These are phyloP conservation scores for Arachnopeziza araneosa DNA, from an alignment of 2,329 filamentous ascomycete species.

Conservation along the genomic window DNA sequence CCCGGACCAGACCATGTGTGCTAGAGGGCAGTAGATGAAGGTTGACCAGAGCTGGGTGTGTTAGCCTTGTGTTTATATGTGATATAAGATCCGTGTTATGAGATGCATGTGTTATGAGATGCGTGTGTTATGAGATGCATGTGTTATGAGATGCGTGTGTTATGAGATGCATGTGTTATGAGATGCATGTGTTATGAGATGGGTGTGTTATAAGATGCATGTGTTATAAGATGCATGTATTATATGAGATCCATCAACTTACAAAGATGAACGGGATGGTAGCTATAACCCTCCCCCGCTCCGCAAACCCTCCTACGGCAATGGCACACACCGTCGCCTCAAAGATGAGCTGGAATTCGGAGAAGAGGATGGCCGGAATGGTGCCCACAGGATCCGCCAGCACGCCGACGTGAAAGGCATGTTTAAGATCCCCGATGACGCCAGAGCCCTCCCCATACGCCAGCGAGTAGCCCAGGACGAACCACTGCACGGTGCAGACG, in stretches of 20 bases:
- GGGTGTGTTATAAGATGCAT: no score
- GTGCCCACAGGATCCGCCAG: conserved; percentile 52
- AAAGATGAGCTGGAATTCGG: conserved; percentile 60
- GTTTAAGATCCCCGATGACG: conserved; percentile 56
- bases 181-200: no score
- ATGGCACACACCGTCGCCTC: conserved; percentile 47
- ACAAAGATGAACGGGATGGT: conserved; percentile 63
- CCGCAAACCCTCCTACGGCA: conserved; percentile 50
- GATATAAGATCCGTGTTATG: no score
- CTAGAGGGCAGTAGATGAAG: conserved; percentile 67
- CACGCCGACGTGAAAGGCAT: conserved; percentile 56
- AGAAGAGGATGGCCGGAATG: conserved; percentile 60
- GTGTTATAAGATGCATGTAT: no score
- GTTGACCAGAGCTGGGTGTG: conserved; percentile 49
- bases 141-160: no score
- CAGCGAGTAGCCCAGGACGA: conserved; percentile 60
- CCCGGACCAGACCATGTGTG: conserved; percentile 47
- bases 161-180: no score
- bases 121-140: no score
- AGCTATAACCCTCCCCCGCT: conserved; percentile 57
- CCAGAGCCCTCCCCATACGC: conserved; percentile 53
- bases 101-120: no score
- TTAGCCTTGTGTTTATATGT: no score
- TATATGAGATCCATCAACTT: conserved; percentile 21
- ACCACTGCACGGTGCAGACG: conserved; percentile 47